Conservation (phyloP, 2,329 filamentous ascomycete species). For the Amphichorda felina region DNA sequence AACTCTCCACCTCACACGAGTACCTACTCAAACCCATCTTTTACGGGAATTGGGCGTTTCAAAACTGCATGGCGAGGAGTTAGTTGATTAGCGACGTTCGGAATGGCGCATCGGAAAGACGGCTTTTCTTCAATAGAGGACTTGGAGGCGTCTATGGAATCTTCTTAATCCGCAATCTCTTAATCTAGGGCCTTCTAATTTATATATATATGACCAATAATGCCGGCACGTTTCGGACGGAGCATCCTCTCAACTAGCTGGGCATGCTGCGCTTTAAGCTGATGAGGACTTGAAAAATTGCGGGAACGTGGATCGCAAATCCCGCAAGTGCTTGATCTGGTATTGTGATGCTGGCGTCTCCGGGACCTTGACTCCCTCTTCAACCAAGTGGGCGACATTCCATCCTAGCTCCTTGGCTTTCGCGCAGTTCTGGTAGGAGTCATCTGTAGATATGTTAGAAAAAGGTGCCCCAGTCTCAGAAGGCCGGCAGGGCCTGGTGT, state of each 20-base stretch:
- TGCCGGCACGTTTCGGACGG: no score
- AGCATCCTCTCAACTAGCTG: no score
- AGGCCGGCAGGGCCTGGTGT: no score
- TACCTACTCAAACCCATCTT: not conserved
- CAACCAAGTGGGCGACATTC: slow-evolving; percentile 77
- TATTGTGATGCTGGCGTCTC: slow-evolving; percentile 54
- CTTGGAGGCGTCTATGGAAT: no score
- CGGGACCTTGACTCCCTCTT: slow-evolving; percentile 57
- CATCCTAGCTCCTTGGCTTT: slow-evolving; percentile 72
- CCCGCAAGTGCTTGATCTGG: slow-evolving; percentile 63
- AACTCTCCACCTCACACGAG: not conserved
- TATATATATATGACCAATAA: no score
- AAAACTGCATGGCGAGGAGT: slow-evolving; percentile 15
- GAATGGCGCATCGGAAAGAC: not conserved
- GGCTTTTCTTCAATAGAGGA: no score
- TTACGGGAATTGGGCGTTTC: no score
- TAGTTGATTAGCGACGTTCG: slow-evolving; percentile 3
- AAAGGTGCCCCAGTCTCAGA: not conserved
- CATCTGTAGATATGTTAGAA: slow-evolving; percentile 43
- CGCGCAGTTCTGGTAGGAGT: slow-evolving; percentile 73
- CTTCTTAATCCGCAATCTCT: no score
- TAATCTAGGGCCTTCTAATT: no score
- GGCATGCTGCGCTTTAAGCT: no score
- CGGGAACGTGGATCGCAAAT: slow-evolving; percentile 67
- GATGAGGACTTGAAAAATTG: slow-evolving; percentile 63